These are phyloP conservation scores for Tolypocladium sp. DNA, from an alignment of 2,329 filamentous ascomycete species.

Conservation along the genomic window DNA sequence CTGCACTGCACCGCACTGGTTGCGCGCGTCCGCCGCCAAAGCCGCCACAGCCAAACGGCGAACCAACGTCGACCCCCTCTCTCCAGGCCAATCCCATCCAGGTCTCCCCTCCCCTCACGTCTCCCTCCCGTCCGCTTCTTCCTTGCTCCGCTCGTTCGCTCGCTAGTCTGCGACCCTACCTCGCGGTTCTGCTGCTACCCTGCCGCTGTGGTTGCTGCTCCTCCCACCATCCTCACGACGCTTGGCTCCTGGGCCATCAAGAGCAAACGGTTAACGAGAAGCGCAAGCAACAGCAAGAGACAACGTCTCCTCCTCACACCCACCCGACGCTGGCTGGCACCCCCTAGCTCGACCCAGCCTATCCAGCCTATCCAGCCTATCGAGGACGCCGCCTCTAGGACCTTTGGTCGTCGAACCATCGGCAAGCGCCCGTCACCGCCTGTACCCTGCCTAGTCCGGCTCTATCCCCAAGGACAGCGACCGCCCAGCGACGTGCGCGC, in stretches of 20 bases:
- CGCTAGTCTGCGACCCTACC: background rate
- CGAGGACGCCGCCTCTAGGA: background rate
- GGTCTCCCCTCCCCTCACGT: background rate
- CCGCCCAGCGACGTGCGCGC: background rate
- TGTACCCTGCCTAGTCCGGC: conserved; percentile 6
- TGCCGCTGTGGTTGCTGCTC: background rate
- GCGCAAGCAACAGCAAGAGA: background rate
- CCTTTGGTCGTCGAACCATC: background rate
- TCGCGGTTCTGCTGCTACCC: background rate
- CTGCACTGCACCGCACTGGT: background rate
- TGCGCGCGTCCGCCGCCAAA: background rate
- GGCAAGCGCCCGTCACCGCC: conserved; percentile 11
- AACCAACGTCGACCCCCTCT: background rate
- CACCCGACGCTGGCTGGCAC: background rate
- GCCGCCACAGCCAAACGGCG: background rate
- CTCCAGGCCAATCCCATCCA: background rate
- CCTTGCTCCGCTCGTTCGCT: background rate
- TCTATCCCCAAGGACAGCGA: background rate
- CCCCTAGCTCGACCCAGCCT: background rate
- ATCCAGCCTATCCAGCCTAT: background rate
- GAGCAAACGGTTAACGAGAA: background rate
- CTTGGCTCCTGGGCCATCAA: background rate
- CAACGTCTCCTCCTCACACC: background rate
- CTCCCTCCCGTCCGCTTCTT: background rate
- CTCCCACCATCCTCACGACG: background rate